These are phyloP conservation scores for Pestalotiopsis sp. DNA, from an alignment of 2,329 filamentous ascomycete genomes.

Conservation along the genomic window DNA sequence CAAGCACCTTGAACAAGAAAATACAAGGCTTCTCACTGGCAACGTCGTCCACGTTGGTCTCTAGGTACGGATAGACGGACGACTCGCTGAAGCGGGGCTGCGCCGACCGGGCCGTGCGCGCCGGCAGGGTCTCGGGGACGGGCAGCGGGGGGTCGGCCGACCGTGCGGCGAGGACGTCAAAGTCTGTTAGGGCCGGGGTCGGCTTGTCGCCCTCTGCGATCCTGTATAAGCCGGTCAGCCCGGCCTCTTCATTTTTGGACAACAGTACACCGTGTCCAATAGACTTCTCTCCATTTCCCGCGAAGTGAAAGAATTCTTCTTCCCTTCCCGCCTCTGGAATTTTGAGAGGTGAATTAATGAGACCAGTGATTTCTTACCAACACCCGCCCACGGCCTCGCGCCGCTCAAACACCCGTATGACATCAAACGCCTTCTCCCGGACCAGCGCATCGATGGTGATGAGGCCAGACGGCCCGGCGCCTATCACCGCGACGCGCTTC, in stretches of 20 bases:
- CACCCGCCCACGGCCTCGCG: constrained; percentile 62
- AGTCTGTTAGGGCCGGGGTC: constrained; percentile 44
- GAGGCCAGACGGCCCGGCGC: constrained; percentile 61
- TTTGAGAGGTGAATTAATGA: background rate
- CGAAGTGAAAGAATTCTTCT: too few species aligned
- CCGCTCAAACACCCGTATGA: constrained; percentile 64
- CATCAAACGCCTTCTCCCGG: constrained; percentile 60
- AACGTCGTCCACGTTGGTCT: constrained; percentile 63
- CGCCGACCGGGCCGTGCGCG: constrained; percentile 40
- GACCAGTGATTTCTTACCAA: constrained; percentile 46
- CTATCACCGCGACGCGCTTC: constrained; percentile 59
- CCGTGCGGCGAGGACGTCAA: constrained; percentile 48
- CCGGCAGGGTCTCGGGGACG: constrained; percentile 51
- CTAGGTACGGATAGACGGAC: constrained; percentile 63
- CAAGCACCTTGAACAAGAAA: background rate
- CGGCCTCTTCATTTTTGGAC: too few species aligned
- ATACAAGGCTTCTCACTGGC: constrained; percentile 37
- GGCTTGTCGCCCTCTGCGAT: constrained; percentile 38
- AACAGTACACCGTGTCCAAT: too few species aligned
- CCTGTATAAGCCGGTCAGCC: constrained; percentile 32
- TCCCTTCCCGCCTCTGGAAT: too few species aligned
- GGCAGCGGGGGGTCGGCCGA: constrained; percentile 51
- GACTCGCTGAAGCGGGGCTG: constrained; percentile 58
- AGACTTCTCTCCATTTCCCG: too few species aligned
- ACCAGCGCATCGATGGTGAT: constrained; percentile 63